Evolutionary conservation across 805 yeast genomes (phyloP), one percentile per base, ranked within the genome.

Genomic region (Cyberlindnera maritima): DNA sequence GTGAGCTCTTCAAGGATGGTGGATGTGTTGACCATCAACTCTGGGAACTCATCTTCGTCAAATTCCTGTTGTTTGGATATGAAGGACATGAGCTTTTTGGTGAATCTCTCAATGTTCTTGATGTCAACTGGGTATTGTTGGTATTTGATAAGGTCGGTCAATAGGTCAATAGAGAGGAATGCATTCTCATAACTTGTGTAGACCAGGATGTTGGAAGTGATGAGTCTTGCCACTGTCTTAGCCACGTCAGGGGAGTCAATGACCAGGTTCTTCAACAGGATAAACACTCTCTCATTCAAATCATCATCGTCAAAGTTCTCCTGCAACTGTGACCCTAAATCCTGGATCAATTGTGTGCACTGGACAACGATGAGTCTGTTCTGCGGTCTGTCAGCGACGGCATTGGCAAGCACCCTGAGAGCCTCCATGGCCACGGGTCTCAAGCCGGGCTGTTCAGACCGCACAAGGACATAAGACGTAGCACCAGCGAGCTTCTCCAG

Each of bases 21-120:
- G 1, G 62, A 48, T 5, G 47, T 35, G 33, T 54, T 51, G 11
- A 48, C 47, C 15, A 53, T 21, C 13, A 56, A 10, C 32, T 59
- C 62, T 13, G 55, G 26, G 25, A 48, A 51, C 20, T 60, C 65
- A 38, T 59, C 61, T 17, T 60, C 65, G 19, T 51, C 58, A 37
- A 38, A 51, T 13, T 43, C 46, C 17, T 41, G 29, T 37, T 37
- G 34, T 15, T 19, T 28, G 3, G 23, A 13, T 1, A 46, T 31
- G 23, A 46, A 41, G 15, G 21, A 32, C 13, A 12, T 19, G 10
- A 56, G 3, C 18, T 48, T 50, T 12, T 36, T 51, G 10, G 50
- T 21, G 17, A 51, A 29, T 3, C 47, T n/a, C 8, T 49, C 47
- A 9, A 59, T 37, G 20, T 35, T 25, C 23, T 44, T 48, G 11